Conservation (phyloP, 129 eudicot species). For the Artemisia tridentata region DNA sequence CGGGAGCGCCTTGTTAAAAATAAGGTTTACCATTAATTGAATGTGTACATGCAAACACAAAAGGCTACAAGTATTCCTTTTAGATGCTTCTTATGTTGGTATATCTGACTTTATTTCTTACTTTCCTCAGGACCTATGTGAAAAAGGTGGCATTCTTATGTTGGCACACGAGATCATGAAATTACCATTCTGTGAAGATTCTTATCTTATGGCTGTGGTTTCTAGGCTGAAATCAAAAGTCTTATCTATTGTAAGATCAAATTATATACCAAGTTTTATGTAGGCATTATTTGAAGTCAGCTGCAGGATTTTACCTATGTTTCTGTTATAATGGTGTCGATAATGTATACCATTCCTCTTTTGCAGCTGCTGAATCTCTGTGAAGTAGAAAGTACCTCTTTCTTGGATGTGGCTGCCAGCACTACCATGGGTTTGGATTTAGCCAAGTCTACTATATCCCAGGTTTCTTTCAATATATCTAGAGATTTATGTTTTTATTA, state of each 20-base stretch:
- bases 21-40: constrained; percentile 52
- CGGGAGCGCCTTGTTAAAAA: constrained; percentile 77
- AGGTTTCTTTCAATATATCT: constrained; percentile 52
- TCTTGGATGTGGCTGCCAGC: constrained; percentile 91
- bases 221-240: constrained; percentile 83
- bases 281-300: constrained; percentile 1
- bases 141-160: constrained; percentile 81
- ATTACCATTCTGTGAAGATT: constrained; percentile 36
- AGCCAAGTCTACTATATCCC: constrained; percentile 76
- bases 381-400: constrained; percentile 87
- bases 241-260: constrained; percentile 74
- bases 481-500: background rate
- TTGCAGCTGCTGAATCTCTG: constrained; percentile 91
- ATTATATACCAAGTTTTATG: constrained; percentile 15
- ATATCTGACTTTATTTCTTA: constrained; percentile 21
- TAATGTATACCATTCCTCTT: constrained; percentile 27
- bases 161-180: constrained; percentile 71
- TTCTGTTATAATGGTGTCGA: background rate
- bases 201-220: constrained; percentile 57
- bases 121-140: constrained; percentile 73
- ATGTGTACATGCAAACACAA: background rate
- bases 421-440: constrained; percentile 60
- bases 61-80: background rate
- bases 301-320: constrained; percentile 17
- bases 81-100: constrained; percentile 13